A percentile compares a stretch with the other conserved stretches of the same genome.
Evolutionary conservation across 2,329 filamentous ascomycete species (phyloP).

Genomic region (Phyllosticta citriasiana): DNA sequence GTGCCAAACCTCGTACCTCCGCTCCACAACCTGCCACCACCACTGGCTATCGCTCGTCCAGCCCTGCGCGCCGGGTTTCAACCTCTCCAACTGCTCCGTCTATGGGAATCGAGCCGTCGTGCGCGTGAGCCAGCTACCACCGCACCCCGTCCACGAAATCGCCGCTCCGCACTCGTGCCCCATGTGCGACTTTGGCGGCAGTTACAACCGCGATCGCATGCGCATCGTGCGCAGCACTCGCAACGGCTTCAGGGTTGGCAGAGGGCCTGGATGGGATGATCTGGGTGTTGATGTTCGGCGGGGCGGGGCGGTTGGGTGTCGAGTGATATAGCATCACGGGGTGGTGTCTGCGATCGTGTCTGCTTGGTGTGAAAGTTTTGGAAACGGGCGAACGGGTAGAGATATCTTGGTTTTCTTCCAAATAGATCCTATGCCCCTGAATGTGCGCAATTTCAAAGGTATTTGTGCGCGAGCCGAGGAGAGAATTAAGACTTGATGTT

Average conservation of each 20-base stretch:
- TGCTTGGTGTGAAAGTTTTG: background rate
- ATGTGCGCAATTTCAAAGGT: too few species aligned
- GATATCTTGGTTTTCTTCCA: too few species aligned
- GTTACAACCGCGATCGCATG: background rate
- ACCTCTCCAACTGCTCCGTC: conserved; percentile 33
- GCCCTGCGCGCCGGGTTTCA: conserved; percentile 31
- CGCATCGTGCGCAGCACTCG: background rate
- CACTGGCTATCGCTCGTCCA: conserved; percentile 38
- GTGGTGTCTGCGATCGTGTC: background rate
- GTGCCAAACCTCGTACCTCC: conserved; percentile 38
- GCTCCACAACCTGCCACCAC: conserved; percentile 37
- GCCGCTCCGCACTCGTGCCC: background rate
- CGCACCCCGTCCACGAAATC: background rate
- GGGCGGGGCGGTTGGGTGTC: background rate
- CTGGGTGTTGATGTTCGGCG: background rate
- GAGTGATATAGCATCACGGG: background rate
- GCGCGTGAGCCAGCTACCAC: background rate
- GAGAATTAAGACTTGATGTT: too few species aligned
- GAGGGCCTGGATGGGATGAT: background rate
- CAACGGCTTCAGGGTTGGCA: conserved; percentile 1
- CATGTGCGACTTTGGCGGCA: background rate
- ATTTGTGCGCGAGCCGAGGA: too few species aligned
- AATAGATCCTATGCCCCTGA: too few species aligned
- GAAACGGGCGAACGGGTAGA: background rate
- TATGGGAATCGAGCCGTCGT: conserved; percentile 20